Conservation (phyloP, 2,329 filamentous ascomycete species). For the Calonectria honghensis region DNA sequence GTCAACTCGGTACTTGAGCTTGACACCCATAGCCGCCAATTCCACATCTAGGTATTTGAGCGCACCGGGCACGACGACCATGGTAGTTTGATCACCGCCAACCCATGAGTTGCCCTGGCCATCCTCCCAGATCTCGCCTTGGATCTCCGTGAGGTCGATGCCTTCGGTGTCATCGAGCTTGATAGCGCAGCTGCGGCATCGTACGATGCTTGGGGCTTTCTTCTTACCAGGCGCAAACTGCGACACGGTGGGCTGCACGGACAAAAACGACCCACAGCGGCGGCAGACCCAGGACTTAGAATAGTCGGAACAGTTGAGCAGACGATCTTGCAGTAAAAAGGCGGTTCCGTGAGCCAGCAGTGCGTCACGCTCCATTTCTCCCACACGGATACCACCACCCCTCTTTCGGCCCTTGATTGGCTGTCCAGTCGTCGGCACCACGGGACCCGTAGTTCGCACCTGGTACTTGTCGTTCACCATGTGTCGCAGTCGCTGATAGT, state of each 20-base stretch:
- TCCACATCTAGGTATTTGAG: slow-evolving; percentile 96
- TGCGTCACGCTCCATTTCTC: slow-evolving; percentile 99
- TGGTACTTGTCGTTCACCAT: slow-evolving; percentile 99
- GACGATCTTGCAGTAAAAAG: slow-evolving; percentile 93
- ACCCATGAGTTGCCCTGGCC: slow-evolving; percentile 88
- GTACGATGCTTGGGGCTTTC: slow-evolving; percentile 80
- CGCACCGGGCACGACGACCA: slow-evolving; percentile 94
- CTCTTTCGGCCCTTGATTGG: slow-evolving; percentile 98
- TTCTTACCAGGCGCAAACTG: slow-evolving; percentile 77
- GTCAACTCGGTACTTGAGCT: slow-evolving; percentile 86
- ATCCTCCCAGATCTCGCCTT: slow-evolving; percentile 93
- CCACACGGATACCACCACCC: slow-evolving; percentile 98
- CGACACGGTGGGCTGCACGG: slow-evolving; percentile 86
- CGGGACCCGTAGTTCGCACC: slow-evolving; percentile 94
- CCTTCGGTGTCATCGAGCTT: slow-evolving; percentile 75
- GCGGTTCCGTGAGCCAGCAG: slow-evolving; percentile 96
- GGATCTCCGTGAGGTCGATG: slow-evolving; percentile 72
- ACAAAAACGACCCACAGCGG: slow-evolving; percentile 91
- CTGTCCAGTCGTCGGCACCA: slow-evolving; percentile 93
- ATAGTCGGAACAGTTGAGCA: slow-evolving; percentile 98
- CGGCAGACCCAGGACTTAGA: slow-evolving; percentile 92
- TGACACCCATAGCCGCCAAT: slow-evolving; percentile 95
- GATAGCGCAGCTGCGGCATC: slow-evolving; percentile 86
- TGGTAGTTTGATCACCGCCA: slow-evolving; percentile 91
- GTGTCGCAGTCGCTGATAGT: slow-evolving; percentile 98